phyloP scores from a whole-genome alignment of 1,139 yeast genomes.

The Zhuliangozyma parablackwelliae region DNA sequence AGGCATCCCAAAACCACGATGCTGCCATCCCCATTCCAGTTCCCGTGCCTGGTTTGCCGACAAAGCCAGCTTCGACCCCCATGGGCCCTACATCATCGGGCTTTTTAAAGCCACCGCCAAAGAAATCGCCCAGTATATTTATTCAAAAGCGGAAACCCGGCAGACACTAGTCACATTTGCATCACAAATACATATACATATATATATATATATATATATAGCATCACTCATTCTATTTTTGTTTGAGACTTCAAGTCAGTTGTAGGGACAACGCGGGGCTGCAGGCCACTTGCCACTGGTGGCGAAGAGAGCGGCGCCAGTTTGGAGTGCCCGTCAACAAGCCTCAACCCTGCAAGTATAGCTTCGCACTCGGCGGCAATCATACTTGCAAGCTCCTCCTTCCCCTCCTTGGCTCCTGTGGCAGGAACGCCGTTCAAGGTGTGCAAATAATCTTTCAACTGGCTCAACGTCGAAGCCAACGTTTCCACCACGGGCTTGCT shows the following conservation, averaged over 20 bases:
- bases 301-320: too few species aligned
- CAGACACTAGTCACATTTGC: neutral
- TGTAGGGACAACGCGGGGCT: too few species aligned
- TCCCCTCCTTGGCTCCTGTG: neutral
- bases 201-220: too few species aligned
- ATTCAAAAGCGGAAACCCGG: conserved; percentile 14
- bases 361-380: conserved; percentile 7
- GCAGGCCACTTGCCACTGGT: too few species aligned
- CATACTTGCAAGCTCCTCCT: too few species aligned
- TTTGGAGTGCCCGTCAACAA: too few species aligned
- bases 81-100: conserved; percentile 16
- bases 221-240: too few species aligned
- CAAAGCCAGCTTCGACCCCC: neutral
- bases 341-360: conserved; percentile 5
- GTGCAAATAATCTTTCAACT: conserved; percentile 1
- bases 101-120: conserved; percentile 12
- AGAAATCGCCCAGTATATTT: conserved; percentile 14
- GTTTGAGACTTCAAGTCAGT: too few species aligned
- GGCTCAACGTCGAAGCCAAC: conserved; percentile 6
- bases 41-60: too few species aligned
- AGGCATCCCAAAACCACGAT: neutral
- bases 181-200: neutral
- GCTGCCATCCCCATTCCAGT: too few species aligned
- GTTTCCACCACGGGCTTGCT: conserved; percentile 2
- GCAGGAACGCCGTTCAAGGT: neutral